Percentiles rank a stretch among this genome's conserved stretches.
Evolutionary conservation across 129 eudicot species (phyloP).

Genomic region (Erigeron canadensis): DNA sequence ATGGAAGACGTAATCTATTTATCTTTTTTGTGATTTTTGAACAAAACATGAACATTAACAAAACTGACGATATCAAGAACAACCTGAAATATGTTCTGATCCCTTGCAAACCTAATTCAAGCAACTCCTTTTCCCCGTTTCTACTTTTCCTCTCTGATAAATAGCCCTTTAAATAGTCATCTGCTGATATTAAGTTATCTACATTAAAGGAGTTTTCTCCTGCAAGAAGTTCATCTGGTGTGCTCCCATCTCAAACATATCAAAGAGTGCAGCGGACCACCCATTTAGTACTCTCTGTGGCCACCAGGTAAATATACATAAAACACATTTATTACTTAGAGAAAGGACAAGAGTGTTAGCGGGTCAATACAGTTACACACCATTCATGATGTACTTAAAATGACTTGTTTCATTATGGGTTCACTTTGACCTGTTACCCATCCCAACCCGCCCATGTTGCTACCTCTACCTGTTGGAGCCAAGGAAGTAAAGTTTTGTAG

Average conservation of each 20-base stretch:
- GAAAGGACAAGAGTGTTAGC: too few relatives aligned
- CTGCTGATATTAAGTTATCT: conserved; percentile 67
- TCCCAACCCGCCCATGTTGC: too few relatives aligned
- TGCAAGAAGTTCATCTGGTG: conserved; percentile 44
- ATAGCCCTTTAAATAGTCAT: conserved; percentile 83
- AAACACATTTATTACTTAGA: too few relatives aligned
- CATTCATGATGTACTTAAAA: too few relatives aligned
- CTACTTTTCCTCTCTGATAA: conserved; percentile 64
- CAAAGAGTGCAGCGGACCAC: conserved; percentile 75
- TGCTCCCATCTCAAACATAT: conserved; percentile 65
- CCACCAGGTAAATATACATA: too few relatives aligned
- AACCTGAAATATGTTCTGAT: conserved; percentile 81
- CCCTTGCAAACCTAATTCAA: conserved; percentile 87
- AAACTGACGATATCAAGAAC: conserved; percentile 79
- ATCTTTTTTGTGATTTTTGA: conserved; percentile 87
- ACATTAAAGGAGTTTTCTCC: conserved; percentile 9
- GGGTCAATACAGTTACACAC: too few relatives aligned
- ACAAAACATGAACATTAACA: conserved; percentile 94
- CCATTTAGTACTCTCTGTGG: conserved; percentile 72
- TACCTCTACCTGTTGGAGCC: too few relatives aligned
- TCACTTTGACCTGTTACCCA: too few relatives aligned
- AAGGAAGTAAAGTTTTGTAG: too few relatives aligned
- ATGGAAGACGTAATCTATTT: conserved; percentile 56
- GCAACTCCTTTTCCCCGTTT: conserved; percentile 84
- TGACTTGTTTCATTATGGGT: too few relatives aligned